Evolutionary conservation across 1,139 yeast genomes (phyloP), one percentile per base, ranked within the genome.

Genomic region (Spencermartinsiella ligniputridi): DNA sequence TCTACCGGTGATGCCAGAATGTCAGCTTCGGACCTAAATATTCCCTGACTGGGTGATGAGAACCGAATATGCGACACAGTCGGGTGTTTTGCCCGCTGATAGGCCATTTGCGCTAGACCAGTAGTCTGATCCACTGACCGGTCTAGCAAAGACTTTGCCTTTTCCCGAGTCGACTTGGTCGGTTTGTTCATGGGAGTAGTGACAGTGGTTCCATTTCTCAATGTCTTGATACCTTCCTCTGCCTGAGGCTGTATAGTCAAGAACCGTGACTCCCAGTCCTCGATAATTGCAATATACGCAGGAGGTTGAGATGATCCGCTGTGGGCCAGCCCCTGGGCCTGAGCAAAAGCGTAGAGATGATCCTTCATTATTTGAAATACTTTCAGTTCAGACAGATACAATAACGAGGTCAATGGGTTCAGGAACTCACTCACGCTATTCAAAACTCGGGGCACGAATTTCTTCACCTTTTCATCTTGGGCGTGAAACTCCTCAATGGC

Each of bases 351-450:
- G 30, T 48, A 48, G 41, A 64, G 42, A 21, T 54, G 51, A 12
- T 52, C 53, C 35, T 55, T 52, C 42, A 52, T 42, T 6, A 57
- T 51, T 41, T 58, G 56, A 37, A 56, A 43, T 12, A 61, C 52
- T 24, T 52, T 47, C 32, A 59, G 49, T 44, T 64, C 60, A 3
- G 62, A 56, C 42, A 60, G 48, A 37, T 59, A 63, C 29, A 67
- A 45, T 34, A 56, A 55, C 18, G 67, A 46, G 1, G 68, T 55
- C 39, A 67, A 52, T 3, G 63, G 76, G 41, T 64, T 63, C 13
- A 78, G 62, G 51, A 78, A 77, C 57, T 79, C 83, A 27, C 78
- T 78, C 46, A 78, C 58, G 35, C 71, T 65, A 5, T 68, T 59
- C 41, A 76, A 58, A 3, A 73, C 63, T 47, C 71, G 75, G 2